Conservation (phyloP, 768 basidiomycete genomes). For the Lactarius psammicola region DNA sequence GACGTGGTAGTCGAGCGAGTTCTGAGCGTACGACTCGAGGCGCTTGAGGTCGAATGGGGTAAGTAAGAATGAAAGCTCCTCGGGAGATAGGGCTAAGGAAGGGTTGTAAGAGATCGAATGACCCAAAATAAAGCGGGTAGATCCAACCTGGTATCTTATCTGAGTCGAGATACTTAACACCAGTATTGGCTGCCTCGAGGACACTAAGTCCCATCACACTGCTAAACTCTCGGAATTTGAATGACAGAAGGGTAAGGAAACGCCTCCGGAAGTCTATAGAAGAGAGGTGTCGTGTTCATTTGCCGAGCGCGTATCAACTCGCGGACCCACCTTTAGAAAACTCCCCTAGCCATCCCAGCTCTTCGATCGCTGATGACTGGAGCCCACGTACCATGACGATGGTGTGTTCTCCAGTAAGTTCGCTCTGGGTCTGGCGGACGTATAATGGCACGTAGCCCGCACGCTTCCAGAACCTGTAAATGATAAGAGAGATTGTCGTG, state of each 20-base stretch:
- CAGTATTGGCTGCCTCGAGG: conserved; percentile 76
- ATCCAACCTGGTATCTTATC: conserved; percentile 41
- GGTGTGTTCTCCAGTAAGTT: conserved; percentile 94
- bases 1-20: conserved; percentile 95
- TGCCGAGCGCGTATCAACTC: not conserved
- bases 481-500: conserved; percentile 12
- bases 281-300: not conserved
- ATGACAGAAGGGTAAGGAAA: conserved; percentile 87
- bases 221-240: conserved; percentile 92
- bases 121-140: conserved; percentile 1
- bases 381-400: conserved; percentile 93
- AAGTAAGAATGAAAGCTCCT: conserved; percentile 61
- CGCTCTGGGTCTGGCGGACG: conserved; percentile 88
- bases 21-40: conserved; percentile 92
- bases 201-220: conserved; percentile 85
- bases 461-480: conserved; percentile 87
- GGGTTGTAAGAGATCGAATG: conserved; percentile 34
- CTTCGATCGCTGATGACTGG: conserved; percentile 58
- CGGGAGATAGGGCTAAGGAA: conserved; percentile 45
- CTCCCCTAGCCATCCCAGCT: conserved; percentile 81
- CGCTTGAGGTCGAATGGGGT: conserved; percentile 96
- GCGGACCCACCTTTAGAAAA: conserved; percentile 71
- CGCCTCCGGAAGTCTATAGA: conserved; percentile 83
- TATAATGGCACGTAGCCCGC: conserved; percentile 90
- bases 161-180: conserved; percentile 48